Evolutionary conservation across 805 yeast genomes (phyloP).

Genomic region (Yarrowia phangngaensis): DNA sequence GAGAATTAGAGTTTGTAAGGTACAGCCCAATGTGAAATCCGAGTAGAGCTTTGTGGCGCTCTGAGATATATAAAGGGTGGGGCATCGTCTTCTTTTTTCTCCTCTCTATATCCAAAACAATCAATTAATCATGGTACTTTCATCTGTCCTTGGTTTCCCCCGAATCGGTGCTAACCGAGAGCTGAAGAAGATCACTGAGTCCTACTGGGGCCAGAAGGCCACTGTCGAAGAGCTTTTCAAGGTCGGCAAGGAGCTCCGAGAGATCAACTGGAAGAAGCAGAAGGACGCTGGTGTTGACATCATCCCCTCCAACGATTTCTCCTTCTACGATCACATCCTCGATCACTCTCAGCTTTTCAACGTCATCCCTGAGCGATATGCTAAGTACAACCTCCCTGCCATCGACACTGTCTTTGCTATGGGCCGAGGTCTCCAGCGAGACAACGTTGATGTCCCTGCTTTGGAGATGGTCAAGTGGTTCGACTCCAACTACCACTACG

Average conservation of each 20-base stretch:
- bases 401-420: slow-evolving; percentile 94
- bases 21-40: slow-evolving; percentile 20
- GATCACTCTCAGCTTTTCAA: slow-evolving; percentile 91
- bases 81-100: not conserved
- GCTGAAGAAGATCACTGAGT: slow-evolving; percentile 97
- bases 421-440: slow-evolving; percentile 99
- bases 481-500: slow-evolving; percentile 99
- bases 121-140: slow-evolving; percentile 69
- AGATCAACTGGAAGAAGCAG: slow-evolving; percentile 96
- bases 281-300: slow-evolving; percentile 94
- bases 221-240: slow-evolving; percentile 79
- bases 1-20: slow-evolving; percentile 10
- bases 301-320: slow-evolving; percentile 97
- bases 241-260: slow-evolving; percentile 94
- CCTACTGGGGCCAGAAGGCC: slow-evolving; percentile 97
- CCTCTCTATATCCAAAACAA: not conserved
- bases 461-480: slow-evolving; percentile 99
- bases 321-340: slow-evolving; percentile 95
- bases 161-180: slow-evolving; percentile 99
- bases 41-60: slow-evolving; percentile 6
- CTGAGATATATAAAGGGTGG: slow-evolving; percentile 10
- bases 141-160: slow-evolving; percentile 99
- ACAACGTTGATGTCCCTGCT: slow-evolving; percentile 98
- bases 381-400: slow-evolving; percentile 82
- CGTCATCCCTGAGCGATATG: slow-evolving; percentile 94